Percentiles rank a stretch among this genome's conserved stretches.
Conservation (phyloP, 2,329 filamentous ascomycete species). For the Stemphylium lycopersici region DNA sequence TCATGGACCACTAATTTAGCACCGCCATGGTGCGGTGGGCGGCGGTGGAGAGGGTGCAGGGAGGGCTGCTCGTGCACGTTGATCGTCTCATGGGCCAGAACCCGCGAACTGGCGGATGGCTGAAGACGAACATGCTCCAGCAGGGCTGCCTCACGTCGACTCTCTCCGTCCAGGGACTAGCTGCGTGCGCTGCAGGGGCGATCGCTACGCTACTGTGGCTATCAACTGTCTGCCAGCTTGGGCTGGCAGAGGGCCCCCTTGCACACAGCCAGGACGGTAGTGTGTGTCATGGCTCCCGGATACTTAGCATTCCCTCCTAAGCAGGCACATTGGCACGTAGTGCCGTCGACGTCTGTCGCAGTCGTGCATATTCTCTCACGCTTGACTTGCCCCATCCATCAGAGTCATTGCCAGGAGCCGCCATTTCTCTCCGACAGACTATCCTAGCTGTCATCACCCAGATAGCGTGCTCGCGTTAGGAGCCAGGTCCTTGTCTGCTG, state of each 20-base stretch:
- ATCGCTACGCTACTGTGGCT: constrained; percentile 38
- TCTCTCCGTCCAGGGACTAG: constrained; percentile 26
- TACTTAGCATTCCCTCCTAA: constrained; percentile 31
- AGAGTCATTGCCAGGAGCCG: constrained; percentile 20
- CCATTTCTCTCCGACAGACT: constrained; percentile 31
- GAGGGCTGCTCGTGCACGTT: constrained; percentile 24
- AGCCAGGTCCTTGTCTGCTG: constrained; percentile 36
- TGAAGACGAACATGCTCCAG: constrained; percentile 37
- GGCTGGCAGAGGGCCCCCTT: constrained; percentile 29
- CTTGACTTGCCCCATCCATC: constrained; percentile 33
- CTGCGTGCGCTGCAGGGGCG: constrained; percentile 33
- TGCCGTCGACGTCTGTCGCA: constrained; percentile 28
- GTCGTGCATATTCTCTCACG: constrained; percentile 34
- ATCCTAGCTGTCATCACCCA: constrained; percentile 21
- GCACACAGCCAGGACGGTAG: constrained; percentile 26
- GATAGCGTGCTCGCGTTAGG: constrained; percentile 30
- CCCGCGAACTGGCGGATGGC: constrained; percentile 34
- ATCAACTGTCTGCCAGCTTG: constrained; percentile 35
- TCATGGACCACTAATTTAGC: constrained; percentile 29
- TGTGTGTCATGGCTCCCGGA: constrained; percentile 39
- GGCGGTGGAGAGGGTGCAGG: constrained; percentile 19
- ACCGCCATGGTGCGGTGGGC: constrained; percentile 34
- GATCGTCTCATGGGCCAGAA: constrained; percentile 49
- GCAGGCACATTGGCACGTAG: constrained; percentile 25
- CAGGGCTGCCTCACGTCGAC: constrained; percentile 36